A percentile compares a stretch with the other conserved stretches of the same genome.
These are phyloP conservation scores for Bacidia gigantensis DNA, from an alignment of 495 filamentous ascomycete genomes.

Conservation along the genomic window DNA sequence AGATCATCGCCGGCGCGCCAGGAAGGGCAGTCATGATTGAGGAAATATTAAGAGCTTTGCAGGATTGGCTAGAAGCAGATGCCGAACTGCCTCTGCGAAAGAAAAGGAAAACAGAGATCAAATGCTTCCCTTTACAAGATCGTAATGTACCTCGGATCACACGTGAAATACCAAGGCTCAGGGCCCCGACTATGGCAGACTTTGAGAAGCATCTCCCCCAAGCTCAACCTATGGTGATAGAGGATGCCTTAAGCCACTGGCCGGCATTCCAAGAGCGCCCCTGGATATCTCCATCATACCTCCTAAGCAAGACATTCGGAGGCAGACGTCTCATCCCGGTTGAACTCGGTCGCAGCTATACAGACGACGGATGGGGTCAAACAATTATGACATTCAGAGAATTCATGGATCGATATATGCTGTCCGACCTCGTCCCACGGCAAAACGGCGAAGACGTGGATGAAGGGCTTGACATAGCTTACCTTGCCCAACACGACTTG, in stretches of 20 bases:
- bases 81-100: not conserved
- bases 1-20: conserved; percentile 70
- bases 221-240: conserved; percentile 53
- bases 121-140: conserved; percentile 27
- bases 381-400: conserved; percentile 61
- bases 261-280: conserved; percentile 54
- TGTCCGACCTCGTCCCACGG: conserved; percentile 8
- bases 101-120: conserved; percentile 19
- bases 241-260: conserved; percentile 52
- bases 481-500: conserved; percentile 85
- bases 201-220: conserved; percentile 51
- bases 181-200: conserved; percentile 33
- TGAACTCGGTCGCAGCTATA: conserved; percentile 82
- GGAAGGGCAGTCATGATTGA: conserved; percentile 50
- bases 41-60: conserved; percentile 25
- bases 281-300: conserved; percentile 65
- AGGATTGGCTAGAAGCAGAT: not conserved
- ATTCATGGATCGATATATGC: conserved; percentile 52
- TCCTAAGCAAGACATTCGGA: conserved; percentile 57
- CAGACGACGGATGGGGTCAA: conserved; percentile 76
- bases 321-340: conserved; percentile 75
- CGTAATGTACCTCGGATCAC: conserved; percentile 25
- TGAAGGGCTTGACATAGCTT: conserved; percentile 33
- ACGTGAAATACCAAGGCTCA: conserved; percentile 22
- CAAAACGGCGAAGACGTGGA: not conserved